A percentile compares a stretch with the other conserved stretches of the same genome.
These are phyloP conservation scores for Ashbya aceris DNA, from an alignment of 1,139 yeast species.

Conservation along the genomic window DNA sequence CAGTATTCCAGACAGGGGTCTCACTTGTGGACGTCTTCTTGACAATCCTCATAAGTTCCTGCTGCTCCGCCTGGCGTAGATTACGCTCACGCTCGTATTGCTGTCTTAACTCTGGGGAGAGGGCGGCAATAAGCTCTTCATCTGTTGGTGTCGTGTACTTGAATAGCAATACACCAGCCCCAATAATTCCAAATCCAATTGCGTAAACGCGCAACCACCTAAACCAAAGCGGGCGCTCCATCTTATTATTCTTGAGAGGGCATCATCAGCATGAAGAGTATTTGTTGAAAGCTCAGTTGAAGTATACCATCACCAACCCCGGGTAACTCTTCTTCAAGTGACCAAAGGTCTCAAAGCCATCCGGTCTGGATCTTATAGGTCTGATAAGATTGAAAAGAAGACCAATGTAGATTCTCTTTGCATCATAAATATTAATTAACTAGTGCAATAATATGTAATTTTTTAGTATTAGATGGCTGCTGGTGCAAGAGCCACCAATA, in stretches of 20 bases:
- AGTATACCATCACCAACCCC: no score
- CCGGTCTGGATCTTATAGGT: no score
- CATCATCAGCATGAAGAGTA: no score
- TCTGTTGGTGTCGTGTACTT: slow-evolving; percentile 76
- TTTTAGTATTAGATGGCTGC: no score
- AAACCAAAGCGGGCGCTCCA: slow-evolving; percentile 40
- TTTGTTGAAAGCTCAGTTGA: no score
- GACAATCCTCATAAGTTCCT: slow-evolving; percentile 57
- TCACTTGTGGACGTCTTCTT: slow-evolving; percentile 51
- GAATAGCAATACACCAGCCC: slow-evolving; percentile 55
- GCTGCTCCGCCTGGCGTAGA: slow-evolving; percentile 56
- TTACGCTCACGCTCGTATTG: slow-evolving; percentile 62
- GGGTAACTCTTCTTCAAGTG: no score
- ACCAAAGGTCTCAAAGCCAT: no score
- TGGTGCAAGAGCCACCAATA: no score
- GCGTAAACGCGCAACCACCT: slow-evolving; percentile 57
- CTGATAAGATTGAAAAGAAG: no score
- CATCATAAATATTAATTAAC: no score
- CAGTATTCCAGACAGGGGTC: slow-evolving; percentile 78
- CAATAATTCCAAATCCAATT: slow-evolving; percentile 54
- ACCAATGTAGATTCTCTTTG: no score
- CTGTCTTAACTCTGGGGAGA: slow-evolving; percentile 77
- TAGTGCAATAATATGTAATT: no score
- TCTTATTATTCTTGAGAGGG: slow-evolving; percentile 7
- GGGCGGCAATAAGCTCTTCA: slow-evolving; percentile 59